Evolutionary conservation across 495 filamentous ascomycete species (phyloP).

Genomic region (Penicillium angulare): DNA sequence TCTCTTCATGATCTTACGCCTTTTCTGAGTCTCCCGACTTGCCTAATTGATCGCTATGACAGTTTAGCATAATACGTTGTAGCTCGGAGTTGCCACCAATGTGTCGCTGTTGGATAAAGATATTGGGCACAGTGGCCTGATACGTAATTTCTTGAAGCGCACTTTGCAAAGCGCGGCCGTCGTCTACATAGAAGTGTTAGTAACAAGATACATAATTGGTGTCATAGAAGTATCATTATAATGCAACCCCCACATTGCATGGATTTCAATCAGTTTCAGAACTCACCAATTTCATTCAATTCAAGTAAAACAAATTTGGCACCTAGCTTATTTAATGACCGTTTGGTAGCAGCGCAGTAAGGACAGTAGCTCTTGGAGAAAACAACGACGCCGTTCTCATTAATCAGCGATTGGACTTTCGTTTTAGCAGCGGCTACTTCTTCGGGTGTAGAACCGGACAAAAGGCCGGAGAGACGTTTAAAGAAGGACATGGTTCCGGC

Average conservation of each 20-base stretch:
- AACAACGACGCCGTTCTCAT: slow-evolving; percentile 52
- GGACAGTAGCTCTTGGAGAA: slow-evolving; percentile 89
- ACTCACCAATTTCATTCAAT: slow-evolving; percentile 74
- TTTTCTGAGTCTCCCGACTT: no score
- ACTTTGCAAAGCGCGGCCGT: slow-evolving; percentile 69
- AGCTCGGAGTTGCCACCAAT: slow-evolving; percentile 87
- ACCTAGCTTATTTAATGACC: slow-evolving; percentile 57
- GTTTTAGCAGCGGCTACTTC: no score
- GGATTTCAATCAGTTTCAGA: no score
- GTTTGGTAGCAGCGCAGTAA: slow-evolving; percentile 72
- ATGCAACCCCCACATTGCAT: no score
- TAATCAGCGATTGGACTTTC: no score
- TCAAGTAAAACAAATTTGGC: slow-evolving; percentile 71
- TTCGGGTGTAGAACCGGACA: no score
- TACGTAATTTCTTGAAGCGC: slow-evolving; percentile 67
- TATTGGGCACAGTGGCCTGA: slow-evolving; percentile 78
- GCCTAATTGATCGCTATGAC: no score
- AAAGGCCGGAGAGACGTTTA: no score
- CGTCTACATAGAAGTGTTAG: slow-evolving; percentile 42
- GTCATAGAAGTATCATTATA: not conserved
- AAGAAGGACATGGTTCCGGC: no score
- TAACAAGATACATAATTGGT: not conserved
- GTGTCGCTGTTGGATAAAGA: slow-evolving; percentile 75
- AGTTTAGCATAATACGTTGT: no score
- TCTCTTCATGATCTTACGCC: no score